A percentile compares a stretch with the other conserved stretches of the same genome.
These are phyloP conservation scores for Dryas drummondii DNA, from an alignment of 306 rosid species.

Conservation along the genomic window DNA sequence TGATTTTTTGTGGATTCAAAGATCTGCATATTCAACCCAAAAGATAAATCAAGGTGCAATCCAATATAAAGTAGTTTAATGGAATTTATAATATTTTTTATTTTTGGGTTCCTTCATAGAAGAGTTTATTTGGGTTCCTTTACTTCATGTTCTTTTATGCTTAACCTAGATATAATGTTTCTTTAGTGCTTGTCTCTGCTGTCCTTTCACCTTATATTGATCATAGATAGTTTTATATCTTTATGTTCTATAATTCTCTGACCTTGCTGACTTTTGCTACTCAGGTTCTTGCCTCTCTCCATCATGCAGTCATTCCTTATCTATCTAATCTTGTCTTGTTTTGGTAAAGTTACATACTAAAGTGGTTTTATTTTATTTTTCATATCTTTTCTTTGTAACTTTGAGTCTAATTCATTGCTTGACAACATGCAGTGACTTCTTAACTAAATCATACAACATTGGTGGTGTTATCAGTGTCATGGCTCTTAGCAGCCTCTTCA, in stretches of 20 bases:
- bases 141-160: too few species aligned
- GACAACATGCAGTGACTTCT: constrained; percentile 70
- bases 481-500: constrained; percentile 83
- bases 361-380: constrained; percentile 16
- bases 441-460: constrained; percentile 79
- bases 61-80: too few species aligned
- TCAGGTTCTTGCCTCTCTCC: constrained; percentile 86
- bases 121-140: too few species aligned
- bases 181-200: background rate
- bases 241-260: constrained; percentile 24
- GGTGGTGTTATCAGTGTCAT: constrained; percentile 95
- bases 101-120: too few species aligned
- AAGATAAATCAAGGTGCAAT: too few species aligned
- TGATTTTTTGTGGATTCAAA: too few species aligned
- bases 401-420: constrained; percentile 31
- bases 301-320: constrained; percentile 76
- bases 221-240: background rate
- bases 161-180: too few species aligned
- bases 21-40: too few species aligned
- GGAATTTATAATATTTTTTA: too few species aligned
- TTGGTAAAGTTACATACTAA: constrained; percentile 50
- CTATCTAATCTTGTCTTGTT: constrained; percentile 76
- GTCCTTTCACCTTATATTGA: background rate
- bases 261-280: constrained; percentile 25
- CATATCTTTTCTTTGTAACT: constrained; percentile 1